Evolutionary conservation across 2,329 filamentous ascomycete genomes (phyloP).

Genomic region (Epichloe aotearoae): DNA sequence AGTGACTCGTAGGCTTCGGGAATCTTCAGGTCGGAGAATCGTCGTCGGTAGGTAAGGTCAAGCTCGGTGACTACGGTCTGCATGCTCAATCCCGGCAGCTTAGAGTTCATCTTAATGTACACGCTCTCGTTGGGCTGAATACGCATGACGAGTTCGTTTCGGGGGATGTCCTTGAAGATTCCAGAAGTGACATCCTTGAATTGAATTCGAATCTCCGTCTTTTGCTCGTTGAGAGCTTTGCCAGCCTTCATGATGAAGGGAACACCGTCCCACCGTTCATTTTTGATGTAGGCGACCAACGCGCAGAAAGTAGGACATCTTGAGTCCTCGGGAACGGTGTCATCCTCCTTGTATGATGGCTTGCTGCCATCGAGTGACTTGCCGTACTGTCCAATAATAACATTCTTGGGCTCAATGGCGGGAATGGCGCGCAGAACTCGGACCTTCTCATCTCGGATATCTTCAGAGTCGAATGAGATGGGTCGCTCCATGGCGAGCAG

Average conservation of each 20-base stretch:
- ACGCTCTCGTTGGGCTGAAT: conserved; percentile 99
- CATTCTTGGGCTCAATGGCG: conserved; percentile 95
- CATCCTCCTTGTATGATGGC: conserved; percentile 96
- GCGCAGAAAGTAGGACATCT: conserved; percentile 97
- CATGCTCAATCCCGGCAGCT: conserved; percentile 96
- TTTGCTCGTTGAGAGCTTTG: conserved; percentile 97
- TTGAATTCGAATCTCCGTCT: conserved; percentile 97
- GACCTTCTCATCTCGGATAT: conserved; percentile 97
- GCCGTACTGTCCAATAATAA: conserved; percentile 98
- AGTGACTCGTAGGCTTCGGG: conserved; percentile 97
- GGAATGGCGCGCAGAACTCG: conserved; percentile 88
- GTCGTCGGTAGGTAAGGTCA: conserved; percentile 91
- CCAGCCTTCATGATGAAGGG: conserved; percentile 99
- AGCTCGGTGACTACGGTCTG: conserved; percentile 98
- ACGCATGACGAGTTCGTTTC: conserved; percentile 97
- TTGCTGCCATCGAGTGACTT: conserved; percentile 93
- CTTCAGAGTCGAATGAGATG: conserved; percentile 94
- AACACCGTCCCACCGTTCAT: conserved; percentile 97
- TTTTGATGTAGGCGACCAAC: conserved; percentile 96
- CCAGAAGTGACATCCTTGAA: conserved; percentile 99
- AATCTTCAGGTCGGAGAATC: conserved; percentile 98
- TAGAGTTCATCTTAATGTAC: conserved; percentile 99
- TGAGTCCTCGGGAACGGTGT: conserved; percentile 93
- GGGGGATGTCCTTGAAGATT: conserved; percentile 99
- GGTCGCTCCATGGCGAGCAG: conserved; percentile 96